These are phyloP conservation scores for Hortaea werneckii DNA, from an alignment of 2,329 filamentous ascomycete species.

Conservation along the genomic window DNA sequence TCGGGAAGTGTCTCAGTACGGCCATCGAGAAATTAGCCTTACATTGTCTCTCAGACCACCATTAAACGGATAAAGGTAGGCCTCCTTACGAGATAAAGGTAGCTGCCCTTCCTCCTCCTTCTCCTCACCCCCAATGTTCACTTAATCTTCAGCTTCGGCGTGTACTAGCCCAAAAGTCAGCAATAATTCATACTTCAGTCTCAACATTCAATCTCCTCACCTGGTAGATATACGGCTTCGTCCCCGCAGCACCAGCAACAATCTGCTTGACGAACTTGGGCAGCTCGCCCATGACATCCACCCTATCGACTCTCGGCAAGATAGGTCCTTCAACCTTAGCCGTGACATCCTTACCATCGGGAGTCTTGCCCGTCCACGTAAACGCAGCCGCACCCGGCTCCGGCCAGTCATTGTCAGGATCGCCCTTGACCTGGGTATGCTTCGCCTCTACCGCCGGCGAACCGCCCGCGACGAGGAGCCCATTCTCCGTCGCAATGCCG, in stretches of 20 bases:
- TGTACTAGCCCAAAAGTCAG: slow-evolving; percentile 48
- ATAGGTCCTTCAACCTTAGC: slow-evolving; percentile 61
- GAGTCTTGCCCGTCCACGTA: slow-evolving; percentile 66
- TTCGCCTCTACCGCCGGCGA: slow-evolving; percentile 52
- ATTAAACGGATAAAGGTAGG: too few relatives aligned
- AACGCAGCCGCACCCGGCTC: slow-evolving; percentile 69
- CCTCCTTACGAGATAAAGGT: slow-evolving; percentile 78
- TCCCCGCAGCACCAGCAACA: slow-evolving; percentile 76
- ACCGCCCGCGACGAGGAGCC: slow-evolving; percentile 65
- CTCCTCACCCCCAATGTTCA: slow-evolving; percentile 76
- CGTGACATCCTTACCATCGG: slow-evolving; percentile 63
- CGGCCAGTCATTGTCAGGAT: slow-evolving; percentile 77
- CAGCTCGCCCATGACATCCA: slow-evolving; percentile 95
- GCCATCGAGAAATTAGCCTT: too few relatives aligned
- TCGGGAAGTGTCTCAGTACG: too few relatives aligned
- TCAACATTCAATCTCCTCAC: slow-evolving; percentile 36
- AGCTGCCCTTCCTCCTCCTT: slow-evolving; percentile 64
- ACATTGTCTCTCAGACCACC: too few relatives aligned
- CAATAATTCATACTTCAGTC: background rate
- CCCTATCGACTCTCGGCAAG: slow-evolving; percentile 61
- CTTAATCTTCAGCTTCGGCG: slow-evolving; percentile 63
- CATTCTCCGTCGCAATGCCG: slow-evolving; percentile 67
- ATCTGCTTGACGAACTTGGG: slow-evolving; percentile 93
- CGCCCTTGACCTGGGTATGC: slow-evolving; percentile 60
- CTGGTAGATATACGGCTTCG: slow-evolving; percentile 97